phyloP scores from a whole-genome alignment of 805 yeast genomes.

The Danielia oregonensis region DNA sequence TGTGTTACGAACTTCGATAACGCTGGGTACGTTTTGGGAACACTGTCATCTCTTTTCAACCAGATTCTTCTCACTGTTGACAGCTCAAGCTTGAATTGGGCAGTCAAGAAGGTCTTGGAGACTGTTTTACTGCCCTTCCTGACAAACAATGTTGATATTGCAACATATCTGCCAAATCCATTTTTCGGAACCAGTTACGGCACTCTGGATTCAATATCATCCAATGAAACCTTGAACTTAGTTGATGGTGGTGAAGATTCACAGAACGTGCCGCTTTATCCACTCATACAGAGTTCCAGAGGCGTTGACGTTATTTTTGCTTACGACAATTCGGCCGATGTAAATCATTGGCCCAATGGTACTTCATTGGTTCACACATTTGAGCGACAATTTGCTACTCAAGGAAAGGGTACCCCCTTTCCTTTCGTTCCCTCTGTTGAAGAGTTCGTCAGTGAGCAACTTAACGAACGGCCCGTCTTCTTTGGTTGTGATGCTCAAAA shows the following conservation, averaged over 20 bases:
- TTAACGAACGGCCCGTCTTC: slow-evolving; percentile 10
- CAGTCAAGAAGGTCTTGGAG: slow-evolving; percentile 19
- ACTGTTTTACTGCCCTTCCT: slow-evolving; percentile 33
- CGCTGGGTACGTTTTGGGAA: slow-evolving; percentile 74
- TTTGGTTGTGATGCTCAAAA: slow-evolving; percentile 15
- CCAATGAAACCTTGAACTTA: slow-evolving; percentile 44
- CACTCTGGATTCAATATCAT: slow-evolving; percentile 28
- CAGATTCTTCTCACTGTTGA: slow-evolving; percentile 58
- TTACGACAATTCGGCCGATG: slow-evolving; percentile 64
- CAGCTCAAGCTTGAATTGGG: slow-evolving; percentile 11
- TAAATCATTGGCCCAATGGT: slow-evolving; percentile 68
- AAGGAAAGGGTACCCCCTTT: slow-evolving; percentile 16
- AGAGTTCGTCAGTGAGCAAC: slow-evolving; percentile 5
- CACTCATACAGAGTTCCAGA: slow-evolving; percentile 60
- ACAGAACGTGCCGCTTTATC: slow-evolving; percentile 67
- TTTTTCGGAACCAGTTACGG: slow-evolving; percentile 43
- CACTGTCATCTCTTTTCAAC: slow-evolving; percentile 80
- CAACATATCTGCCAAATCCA: slow-evolving; percentile 72
- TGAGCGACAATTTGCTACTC: slow-evolving; percentile 44
- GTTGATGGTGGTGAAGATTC: slow-evolving; percentile 81
- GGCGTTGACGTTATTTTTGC: slow-evolving; percentile 63
- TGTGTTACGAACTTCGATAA: slow-evolving; percentile 34
- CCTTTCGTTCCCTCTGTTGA: slow-evolving; percentile 13
- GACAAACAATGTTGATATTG: slow-evolving; percentile 58
- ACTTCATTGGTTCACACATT: slow-evolving; percentile 53